Percentiles rank a stretch among this genome's conserved stretches.
Conservation (phyloP, 257 asterid species). For the Solanum chiquidenum region DNA sequence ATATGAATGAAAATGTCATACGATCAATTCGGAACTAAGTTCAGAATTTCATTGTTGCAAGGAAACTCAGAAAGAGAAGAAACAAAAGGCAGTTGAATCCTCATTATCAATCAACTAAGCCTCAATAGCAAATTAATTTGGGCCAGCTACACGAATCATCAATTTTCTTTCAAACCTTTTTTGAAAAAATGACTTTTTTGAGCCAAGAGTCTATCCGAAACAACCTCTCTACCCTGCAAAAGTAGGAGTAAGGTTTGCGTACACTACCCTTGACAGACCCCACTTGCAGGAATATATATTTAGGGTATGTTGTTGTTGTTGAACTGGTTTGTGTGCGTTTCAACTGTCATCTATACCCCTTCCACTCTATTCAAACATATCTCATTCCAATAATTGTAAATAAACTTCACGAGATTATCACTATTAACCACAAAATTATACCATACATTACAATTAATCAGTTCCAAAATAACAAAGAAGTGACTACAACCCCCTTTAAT, state of each 20-base stretch:
- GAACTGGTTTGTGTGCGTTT: neutral
- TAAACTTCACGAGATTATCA: neutral
- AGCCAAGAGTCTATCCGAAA: neutral
- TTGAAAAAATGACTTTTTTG: neutral
- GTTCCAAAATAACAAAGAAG: neutral
- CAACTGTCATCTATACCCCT: neutral
- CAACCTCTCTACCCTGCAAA: neutral
- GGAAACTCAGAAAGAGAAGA: neutral
- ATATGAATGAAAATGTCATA: neutral
- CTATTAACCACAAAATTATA: neutral
- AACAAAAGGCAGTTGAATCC: neutral
- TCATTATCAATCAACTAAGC: neutral
- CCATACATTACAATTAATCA: neutral
- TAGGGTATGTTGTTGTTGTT: neutral
- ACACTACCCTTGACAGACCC: neutral
- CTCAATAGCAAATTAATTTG: neutral
- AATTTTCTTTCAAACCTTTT: neutral
- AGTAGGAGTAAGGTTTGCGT: neutral
- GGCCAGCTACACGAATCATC: neutral
- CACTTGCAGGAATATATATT: neutral
- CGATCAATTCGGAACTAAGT: neutral
- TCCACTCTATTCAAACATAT: neutral
- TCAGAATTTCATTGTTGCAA: neutral
- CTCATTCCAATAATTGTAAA: neutral
- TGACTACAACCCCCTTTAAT: neutral